Evolutionary conservation across 257 asterid species (phyloP), one percentile per base, ranked within the genome.

Genomic region (Perilla frutescens): DNA sequence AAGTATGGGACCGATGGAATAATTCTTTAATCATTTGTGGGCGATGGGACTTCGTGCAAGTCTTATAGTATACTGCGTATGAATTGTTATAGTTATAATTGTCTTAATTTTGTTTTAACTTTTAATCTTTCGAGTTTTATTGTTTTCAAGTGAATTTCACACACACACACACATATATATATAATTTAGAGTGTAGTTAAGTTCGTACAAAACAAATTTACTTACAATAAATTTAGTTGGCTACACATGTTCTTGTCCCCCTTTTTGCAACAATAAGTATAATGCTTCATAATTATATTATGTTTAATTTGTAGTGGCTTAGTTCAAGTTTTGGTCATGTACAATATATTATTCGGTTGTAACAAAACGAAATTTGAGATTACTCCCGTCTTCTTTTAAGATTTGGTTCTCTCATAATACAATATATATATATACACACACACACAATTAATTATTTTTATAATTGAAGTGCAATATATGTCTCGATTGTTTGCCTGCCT

Each of bases 181-280:
- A 37, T 37, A n/a, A 61, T 31, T 7, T 39, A 7, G 3, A 34
- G 37, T 34, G 37, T 4, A 34, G 37, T 34, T 34, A 2, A 1
- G 37, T 34, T 34, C 37, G 37, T 34, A 13, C 49, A 61, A n/a
- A 60, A n/a, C 48, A 60, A 34, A 34, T 34, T 1, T 34, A 34
- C 37, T 34, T 34, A 34, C 37, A 34, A 34, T 34, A 34, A 34
- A 34, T 34, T 34, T 34, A 34, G 3, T 14, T 60, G 32, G 12
- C 15, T n/a, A 40, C 67, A 61, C 67, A 39, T 61, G 67, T 61
- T 50, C 15, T 40, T 39, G 67, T 61, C 67, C 67, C 67, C 50
- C 50, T n/a, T 14, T 2, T 13, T 39, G 49, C 67, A 61, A 61
- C 67, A 61, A 12, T 39, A 15, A 61, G 50, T 7, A 61, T 61